Evolutionary conservation across 768 basidiomycete species (phyloP), one percentile per base, ranked within the genome.

Genomic region (Steccherinum ochraceum): DNA sequence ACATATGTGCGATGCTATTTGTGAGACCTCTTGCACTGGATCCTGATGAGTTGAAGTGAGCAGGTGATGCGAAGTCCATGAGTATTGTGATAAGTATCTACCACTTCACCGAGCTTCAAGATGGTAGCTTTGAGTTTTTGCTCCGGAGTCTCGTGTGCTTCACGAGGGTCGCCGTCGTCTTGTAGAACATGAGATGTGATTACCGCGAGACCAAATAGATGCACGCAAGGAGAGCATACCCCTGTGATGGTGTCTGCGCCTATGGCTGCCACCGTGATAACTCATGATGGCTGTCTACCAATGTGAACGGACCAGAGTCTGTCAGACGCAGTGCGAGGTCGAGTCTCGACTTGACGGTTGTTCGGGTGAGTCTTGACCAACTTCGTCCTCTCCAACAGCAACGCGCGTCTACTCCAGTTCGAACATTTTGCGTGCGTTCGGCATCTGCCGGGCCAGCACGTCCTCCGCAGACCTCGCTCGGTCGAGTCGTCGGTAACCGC

Each of bases 51-150:
- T 12, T 52, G 26, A 12, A 24, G n/a, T 11, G 43, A 54, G 11
- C 50, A 43, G 20, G 23, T 45, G 43, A 50, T 39, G 11, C 35
- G 35, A 39, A n/a, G 35, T 11, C 35, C 11, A 24, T 45, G 24
- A 26, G 25, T 24, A 45, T 12, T 24, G 13, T 25, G 35, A 5
- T 47, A 56, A 20, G 45, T 24, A 71, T 87, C 72, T 61, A 90
- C 89, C 67, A 89, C 87, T 76, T 92, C 89, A 40, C 89, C 89
- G 47, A 87, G 69, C 60, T 81, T 84, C 59, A 89, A 69, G 55
- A 92, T 83, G 40, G 77, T 69, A 45, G 69, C 72, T 64, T 79
- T 83, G 30, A 90, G 69, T 61, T 78, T 84, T 53, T 89, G 79
- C 56, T 88, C 86, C 3, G 87, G 86, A 2, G 84, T 78, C 56